Evolutionary conservation across 108 stramenopile genomes (phyloP), one percentile per base, ranked within the genome.

Genomic region (Stephanodiscus triporus): DNA sequence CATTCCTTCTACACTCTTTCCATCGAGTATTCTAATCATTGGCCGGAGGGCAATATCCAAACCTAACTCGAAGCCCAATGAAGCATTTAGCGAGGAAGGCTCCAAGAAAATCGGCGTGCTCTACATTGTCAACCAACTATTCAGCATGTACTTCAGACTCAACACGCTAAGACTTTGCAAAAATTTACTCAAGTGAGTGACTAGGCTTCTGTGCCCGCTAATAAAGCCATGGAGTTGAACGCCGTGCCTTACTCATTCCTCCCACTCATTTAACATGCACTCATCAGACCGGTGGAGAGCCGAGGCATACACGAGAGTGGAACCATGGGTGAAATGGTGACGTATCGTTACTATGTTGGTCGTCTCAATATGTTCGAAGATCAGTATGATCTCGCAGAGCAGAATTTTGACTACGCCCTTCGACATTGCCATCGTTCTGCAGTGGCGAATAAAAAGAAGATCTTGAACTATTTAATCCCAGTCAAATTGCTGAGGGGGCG

Each of bases 301-400:
- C 76, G 84, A 30, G 83, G 83, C 23, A 76, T 95, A 47, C 85
- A 91, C 56, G 84, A 88, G 66, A 81, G 55, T 27, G 94, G 91
- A 42, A 83, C 75, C 26, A 89, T 89, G 86, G 91, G 86, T 8
- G 92, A 97, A 62, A 87, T 93, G 89, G 96, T 97, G 11, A 95
- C 95, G 23, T 98, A 97, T 69, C 67, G 89, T 59, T 98, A 93
- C 68, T 98, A 94, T 70, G 87, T 91, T 53, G 94, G 94, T 9
- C 81, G 97, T 34, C 82, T 98, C 27, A 90, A 91, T 57, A 95
- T 97, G 84, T 97, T 96, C 74, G 96, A 97, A 81, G 98, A 98
- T 84, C 86, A 95, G 66, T 94, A 96, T 68, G 90, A 81, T 6
- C 63, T 86, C 51, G 98, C 98, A 23, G 93, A 97, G 67, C 68